Base-by-base conservation (phyloP, 73 alveolate species). In the Halteria grandinella region DNA sequence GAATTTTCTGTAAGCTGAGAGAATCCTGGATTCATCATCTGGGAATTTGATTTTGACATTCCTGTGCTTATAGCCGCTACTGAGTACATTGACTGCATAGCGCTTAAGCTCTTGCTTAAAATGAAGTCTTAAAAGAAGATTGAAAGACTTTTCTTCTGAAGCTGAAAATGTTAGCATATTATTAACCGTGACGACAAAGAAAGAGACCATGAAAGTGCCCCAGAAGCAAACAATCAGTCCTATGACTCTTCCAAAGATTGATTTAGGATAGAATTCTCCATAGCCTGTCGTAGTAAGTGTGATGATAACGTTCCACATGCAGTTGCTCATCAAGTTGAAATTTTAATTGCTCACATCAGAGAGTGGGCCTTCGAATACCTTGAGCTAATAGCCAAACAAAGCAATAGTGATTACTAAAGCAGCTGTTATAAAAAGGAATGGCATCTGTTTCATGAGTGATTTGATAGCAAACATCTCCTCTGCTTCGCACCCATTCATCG, bases 201-300 rank as follows among this genome's bases (percentile, higher is more conserved):
- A 57, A 1, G 98, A 91, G 48, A 93, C 98, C 24, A 97, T 86
- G 70, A 95, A 95, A 20, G 90, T 94, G 11, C 99, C 99, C 97
- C 98, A 93, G 72, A 95, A 83, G 82, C 99, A 91, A 55, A 93
- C 93, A 33, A 95, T 49, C 47, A 95, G 75, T 43, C 97, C 92
- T 28, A 95, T 88, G 10, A 93, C 47, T 54, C 99, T 85, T 44
- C 99, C 99, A 53, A 92, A 70, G 48, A 85, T 83, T 20, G 98
- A 85, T 55, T 95, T 87, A 14, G 99, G 98, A 71, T 89, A 97
- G 72, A 91, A 89, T 83, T 97, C 99, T 40, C 99, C 99, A 88
- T 93, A 97, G 40, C 99, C 99, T 29, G 95, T 94, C 24, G 98
- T 92, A 41, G 97, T 90, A 87, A 93, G 89, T 28, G 98, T 97